Base-by-base conservation (phyloP, 1,284 basidiomycete genomes). In the Pseudozyma tsukubaensis region DNA sequence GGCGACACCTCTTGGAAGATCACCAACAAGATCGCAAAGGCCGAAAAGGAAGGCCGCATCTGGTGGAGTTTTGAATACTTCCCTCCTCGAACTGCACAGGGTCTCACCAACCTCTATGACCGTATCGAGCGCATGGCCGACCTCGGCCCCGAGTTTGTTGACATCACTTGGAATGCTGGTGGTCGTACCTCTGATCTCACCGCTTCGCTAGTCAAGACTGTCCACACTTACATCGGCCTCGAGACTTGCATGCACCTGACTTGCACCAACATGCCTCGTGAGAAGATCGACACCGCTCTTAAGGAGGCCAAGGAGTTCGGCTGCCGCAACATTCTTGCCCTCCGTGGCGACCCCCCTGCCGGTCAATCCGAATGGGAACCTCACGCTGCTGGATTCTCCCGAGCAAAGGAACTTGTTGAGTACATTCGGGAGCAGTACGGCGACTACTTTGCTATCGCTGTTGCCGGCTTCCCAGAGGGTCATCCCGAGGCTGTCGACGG, bases 121-220 rank as follows among this genome's bases (percentile, higher is more conserved):
- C 94, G 96, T 81, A 96, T 98, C 86, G 94, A 97, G 86, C 93
- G 97, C 77, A 99, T 99, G 96, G 89, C 94, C 64, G 89, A 90
- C 24, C 87, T 97, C 48, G 97, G 97, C 4, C 97, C 97, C 16
- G 96, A 97, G 86, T 99, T 98, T 84, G 92, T 98, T 80, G 95
- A 99, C 85, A 97, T 99, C 83, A 99, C 95, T 84, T 98, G 93
- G 94, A 96, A 97, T 86, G 95, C 95, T 50, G 95, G 95, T 59
- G 95, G 95, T 61, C 89, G 94, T 69, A 96, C 94, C 18, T 84
- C 85, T 3, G 86, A 86, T 53, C 79, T 85, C 29, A 87, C 86
- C 16, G 82, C 85, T 34, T 81, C 95, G 82, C 91, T 99, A 86
- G 94, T 99, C 76, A 95, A 96, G 87, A 94, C 94, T 47, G 82